Conservation (phyloP, 768 basidiomycete species). For the Cystobasidium ongulense region DNA sequence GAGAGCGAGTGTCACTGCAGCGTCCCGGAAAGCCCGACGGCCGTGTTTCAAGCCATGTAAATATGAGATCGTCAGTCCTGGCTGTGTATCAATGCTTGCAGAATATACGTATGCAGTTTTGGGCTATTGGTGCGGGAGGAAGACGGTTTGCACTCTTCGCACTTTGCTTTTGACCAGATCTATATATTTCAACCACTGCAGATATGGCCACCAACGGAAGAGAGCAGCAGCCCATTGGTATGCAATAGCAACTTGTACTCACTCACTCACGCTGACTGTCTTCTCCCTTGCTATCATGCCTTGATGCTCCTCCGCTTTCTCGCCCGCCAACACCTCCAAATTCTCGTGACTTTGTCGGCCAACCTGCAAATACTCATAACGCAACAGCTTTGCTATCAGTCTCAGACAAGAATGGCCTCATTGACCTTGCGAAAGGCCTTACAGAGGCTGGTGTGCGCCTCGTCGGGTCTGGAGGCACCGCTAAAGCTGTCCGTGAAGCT, state of each 20-base stretch:
- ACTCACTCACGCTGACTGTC: background rate
- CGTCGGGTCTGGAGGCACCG: conserved; percentile 91
- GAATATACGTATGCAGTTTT: too few relatives aligned
- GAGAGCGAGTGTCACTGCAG: too few relatives aligned
- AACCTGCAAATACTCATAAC: background rate
- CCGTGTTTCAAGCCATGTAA: too few relatives aligned
- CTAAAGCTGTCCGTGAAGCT: conserved; percentile 91
- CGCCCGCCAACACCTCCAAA: background rate
- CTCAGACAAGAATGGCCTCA: conserved; percentile 84
- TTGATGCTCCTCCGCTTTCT: background rate
- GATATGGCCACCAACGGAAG: conserved; percentile 6
- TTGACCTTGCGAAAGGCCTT: conserved; percentile 82
- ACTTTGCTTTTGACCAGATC: background rate
- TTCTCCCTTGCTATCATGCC: background rate
- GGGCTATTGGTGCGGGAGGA: too few relatives aligned
- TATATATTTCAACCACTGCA: background rate
- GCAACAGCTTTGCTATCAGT: conserved; percentile 72
- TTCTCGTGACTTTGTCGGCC: background rate
- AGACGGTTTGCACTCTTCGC: background rate
- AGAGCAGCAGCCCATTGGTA: conserved; percentile 7
- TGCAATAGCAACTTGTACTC: background rate
- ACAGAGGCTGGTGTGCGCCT: conserved; percentile 71
- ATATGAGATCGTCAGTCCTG: too few relatives aligned
- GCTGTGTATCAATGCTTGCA: too few relatives aligned
- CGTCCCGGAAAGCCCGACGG: too few relatives aligned